Conservation (phyloP, 2,329 filamentous ascomycete genomes). For the Westerdykella sp. region DNA sequence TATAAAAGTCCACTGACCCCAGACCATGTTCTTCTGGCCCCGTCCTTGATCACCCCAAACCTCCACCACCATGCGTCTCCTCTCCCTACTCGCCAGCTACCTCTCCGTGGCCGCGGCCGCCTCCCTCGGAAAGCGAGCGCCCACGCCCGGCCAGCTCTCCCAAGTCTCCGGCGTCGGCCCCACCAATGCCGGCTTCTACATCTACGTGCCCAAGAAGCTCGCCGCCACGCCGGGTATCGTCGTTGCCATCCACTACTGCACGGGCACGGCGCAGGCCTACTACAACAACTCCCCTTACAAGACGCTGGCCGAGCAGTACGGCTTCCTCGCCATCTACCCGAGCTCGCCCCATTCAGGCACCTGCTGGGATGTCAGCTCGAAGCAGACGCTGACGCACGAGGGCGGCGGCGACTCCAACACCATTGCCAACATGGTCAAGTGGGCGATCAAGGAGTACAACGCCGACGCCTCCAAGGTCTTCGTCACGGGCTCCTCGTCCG, state of each 20-base stretch:
- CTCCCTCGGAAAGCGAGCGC: slow-evolving; percentile 19
- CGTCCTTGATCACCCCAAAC: not conserved
- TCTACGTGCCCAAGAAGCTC: slow-evolving; percentile 45
- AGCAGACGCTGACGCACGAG: slow-evolving; percentile 49
- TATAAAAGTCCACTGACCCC: slow-evolving; percentile 1
- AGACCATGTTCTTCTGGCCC: not conserved
- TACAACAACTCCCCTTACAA: slow-evolving; percentile 50
- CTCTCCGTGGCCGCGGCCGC: slow-evolving; percentile 19
- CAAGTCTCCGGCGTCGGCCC: slow-evolving; percentile 42
- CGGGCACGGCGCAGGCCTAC: slow-evolving; percentile 47
- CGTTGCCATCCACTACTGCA: slow-evolving; percentile 54
- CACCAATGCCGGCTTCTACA: slow-evolving; percentile 48
- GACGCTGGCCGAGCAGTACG: slow-evolving; percentile 48
- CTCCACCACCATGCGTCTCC: slow-evolving; percentile 18
- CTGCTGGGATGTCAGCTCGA: slow-evolving; percentile 57
- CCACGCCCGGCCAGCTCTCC: slow-evolving; percentile 25
- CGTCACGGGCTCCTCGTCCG: slow-evolving; percentile 50
- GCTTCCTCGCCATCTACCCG: slow-evolving; percentile 57
- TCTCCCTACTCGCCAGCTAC: slow-evolving; percentile 14
- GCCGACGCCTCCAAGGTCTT: slow-evolving; percentile 50
- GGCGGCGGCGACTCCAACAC: slow-evolving; percentile 53
- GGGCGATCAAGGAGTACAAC: slow-evolving; percentile 47
- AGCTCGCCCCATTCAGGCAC: slow-evolving; percentile 46
- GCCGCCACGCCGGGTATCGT: slow-evolving; percentile 46
- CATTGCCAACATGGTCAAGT: slow-evolving; percentile 56